Percentiles rank a stretch among this genome's conserved stretches.
These are phyloP conservation scores for Macrocybe gigantea DNA, from an alignment of 768 basidiomycete genomes.

Conservation along the genomic window DNA sequence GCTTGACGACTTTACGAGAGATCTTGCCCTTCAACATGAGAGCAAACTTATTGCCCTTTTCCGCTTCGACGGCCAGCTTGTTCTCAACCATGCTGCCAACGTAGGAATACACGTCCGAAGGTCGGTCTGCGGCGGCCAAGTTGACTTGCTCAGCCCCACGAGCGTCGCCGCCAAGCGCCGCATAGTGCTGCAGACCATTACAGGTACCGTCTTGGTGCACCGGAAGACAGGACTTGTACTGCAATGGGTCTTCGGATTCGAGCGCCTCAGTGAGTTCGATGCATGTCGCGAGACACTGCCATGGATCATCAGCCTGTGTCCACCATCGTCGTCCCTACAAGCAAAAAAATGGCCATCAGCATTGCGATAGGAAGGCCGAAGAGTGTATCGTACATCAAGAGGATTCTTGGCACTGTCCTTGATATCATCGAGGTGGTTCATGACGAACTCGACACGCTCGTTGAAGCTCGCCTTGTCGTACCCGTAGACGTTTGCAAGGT, in stretches of 20 bases:
- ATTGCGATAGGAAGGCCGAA: not conserved
- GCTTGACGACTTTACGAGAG: conserved; percentile 93
- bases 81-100: conserved; percentile 84
- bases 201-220: conserved; percentile 98
- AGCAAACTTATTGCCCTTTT: conserved; percentile 48
- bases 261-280: conserved; percentile 83
- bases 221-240: conserved; percentile 66
- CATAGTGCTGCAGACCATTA: conserved; percentile 98
- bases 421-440: conserved; percentile 68
- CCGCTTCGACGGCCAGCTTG: conserved; percentile 51
- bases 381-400: conserved; percentile 45
- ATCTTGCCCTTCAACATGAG: conserved; percentile 68
- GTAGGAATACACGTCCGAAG: conserved; percentile 92
- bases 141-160: conserved; percentile 92
- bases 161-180: conserved; percentile 90
- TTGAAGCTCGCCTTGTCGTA: conserved; percentile 94
- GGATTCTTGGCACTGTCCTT: conserved; percentile 81
- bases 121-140: conserved; percentile 73
- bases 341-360: conserved; percentile 1
- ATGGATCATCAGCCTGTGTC: conserved; percentile 88
- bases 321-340: conserved; percentile 78
- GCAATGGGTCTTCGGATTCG: conserved; percentile 59
- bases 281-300: conserved; percentile 95
- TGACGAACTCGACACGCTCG: conserved; percentile 80
- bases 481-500: conserved; percentile 88